These are phyloP conservation scores for Pseudogymnoascus sp. DNA, from an alignment of 2,329 filamentous ascomycete genomes.

Conservation along the genomic window DNA sequence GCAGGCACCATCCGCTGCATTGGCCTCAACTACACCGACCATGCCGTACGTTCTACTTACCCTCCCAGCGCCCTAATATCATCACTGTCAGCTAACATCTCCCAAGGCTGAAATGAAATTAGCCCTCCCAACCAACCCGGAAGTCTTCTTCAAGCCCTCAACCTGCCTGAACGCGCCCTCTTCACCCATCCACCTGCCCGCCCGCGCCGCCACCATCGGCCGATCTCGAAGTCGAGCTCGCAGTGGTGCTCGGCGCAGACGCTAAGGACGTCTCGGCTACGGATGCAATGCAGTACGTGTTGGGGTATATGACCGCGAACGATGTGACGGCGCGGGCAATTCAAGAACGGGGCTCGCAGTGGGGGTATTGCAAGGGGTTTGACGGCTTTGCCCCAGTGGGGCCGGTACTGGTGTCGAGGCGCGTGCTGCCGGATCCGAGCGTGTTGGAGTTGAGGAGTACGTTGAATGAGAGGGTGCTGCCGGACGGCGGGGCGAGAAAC, in stretches of 20 bases:
- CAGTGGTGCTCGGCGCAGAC: conserved; percentile 13
- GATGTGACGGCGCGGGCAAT: conserved; percentile 54
- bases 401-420: conserved; percentile 40
- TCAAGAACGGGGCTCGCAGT: conserved; percentile 49
- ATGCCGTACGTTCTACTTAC: conserved; percentile 21
- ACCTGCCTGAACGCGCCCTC: conserved; percentile 49
- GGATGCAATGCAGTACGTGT: conserved; percentile 52
- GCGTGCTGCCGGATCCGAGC: conserved; percentile 33
- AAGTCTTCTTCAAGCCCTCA: conserved; percentile 52
- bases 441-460: conserved; percentile 34
- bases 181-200: conserved; percentile 45
- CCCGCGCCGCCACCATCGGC: conserved; percentile 45
- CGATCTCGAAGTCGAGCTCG: conserved; percentile 25
- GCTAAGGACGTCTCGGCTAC: conserved; percentile 47
- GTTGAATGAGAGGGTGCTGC: conserved; percentile 46
- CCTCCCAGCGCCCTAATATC: neutral
- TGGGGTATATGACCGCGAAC: conserved; percentile 58
- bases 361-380: conserved; percentile 54
- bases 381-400: conserved; percentile 50
- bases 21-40: conserved; percentile 43
- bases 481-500: conserved; percentile 41
- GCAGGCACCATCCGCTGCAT: conserved; percentile 54
- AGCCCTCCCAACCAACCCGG: conserved; percentile 46
- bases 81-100: conserved; percentile 27
- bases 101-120: conserved; percentile 45